Percentiles rank a stretch among this genome's conserved stretches.
Evolutionary conservation across 495 filamentous ascomycete species (phyloP).

Genomic region (Parathielavia appendiculata): DNA sequence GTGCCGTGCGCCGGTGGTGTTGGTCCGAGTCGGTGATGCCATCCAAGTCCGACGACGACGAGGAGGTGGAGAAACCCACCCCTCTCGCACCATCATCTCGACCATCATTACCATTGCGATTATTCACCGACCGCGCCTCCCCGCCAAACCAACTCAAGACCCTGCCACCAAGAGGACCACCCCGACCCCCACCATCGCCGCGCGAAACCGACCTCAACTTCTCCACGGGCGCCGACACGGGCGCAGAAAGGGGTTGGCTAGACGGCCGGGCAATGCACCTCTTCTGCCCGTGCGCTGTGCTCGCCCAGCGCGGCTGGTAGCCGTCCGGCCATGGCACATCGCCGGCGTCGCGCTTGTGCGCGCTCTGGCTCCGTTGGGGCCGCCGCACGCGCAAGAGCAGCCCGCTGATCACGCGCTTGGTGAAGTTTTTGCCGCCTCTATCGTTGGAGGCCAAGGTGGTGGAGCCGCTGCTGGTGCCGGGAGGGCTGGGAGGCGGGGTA

Average conservation of each 20-base stretch:
- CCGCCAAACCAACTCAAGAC: background rate
- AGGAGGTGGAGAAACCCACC: background rate
- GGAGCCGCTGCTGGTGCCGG: background rate
- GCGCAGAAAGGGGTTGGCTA: slow-evolving; percentile 4
- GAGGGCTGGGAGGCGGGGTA: slow-evolving; percentile 3
- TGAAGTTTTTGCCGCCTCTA: slow-evolving; percentile 16
- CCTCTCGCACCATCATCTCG: background rate
- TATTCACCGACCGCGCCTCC: background rate
- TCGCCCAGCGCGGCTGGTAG: slow-evolving; percentile 9
- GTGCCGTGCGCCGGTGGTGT: slow-evolving; percentile 2
- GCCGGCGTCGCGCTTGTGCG: slow-evolving; percentile 9
- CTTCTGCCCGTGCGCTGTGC: background rate
- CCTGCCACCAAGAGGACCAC: background rate
- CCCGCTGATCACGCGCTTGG: background rate
- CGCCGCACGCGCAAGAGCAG: slow-evolving; percentile 22
- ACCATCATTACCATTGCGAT: background rate
- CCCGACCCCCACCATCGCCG: background rate
- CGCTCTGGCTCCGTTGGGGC: slow-evolving; percentile 14
- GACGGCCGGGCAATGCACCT: slow-evolving; percentile 1
- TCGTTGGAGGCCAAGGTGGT: background rate
- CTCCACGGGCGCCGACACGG: background rate
- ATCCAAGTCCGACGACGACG: slow-evolving; percentile 6
- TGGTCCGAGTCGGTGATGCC: slow-evolving; percentile 19
- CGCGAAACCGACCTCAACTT: background rate
- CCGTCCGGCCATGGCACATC: slow-evolving; percentile 7